These are phyloP conservation scores for Wilhelminamyces savonicus DNA, from an alignment of 805 yeast species.

Conservation along the genomic window DNA sequence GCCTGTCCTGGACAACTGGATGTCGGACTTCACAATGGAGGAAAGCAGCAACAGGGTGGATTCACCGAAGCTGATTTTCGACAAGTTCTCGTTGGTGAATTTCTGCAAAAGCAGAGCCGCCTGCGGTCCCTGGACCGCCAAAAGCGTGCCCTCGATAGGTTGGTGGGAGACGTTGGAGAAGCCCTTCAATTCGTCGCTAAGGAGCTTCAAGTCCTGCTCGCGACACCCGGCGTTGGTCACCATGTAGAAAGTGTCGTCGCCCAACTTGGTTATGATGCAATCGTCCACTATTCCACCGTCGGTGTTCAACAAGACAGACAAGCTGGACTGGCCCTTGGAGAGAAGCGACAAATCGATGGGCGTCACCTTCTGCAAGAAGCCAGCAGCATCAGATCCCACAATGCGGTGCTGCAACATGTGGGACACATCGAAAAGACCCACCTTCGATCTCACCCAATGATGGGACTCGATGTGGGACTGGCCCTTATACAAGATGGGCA, in stretches of 20 bases:
- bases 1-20: constrained; percentile 91
- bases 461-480: constrained; percentile 91
- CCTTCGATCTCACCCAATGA: constrained; percentile 82
- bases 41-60: constrained; percentile 35
- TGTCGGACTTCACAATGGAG: constrained; percentile 34
- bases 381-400: constrained; percentile 59
- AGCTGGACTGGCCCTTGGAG: constrained; percentile 54
- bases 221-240: constrained; percentile 97
- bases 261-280: constrained; percentile 86
- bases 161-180: constrained; percentile 32
- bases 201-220: constrained; percentile 66
- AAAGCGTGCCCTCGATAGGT: constrained; percentile 63
- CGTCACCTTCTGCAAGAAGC: constrained; percentile 72
- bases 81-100: constrained; percentile 53
- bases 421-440: constrained; percentile 93
- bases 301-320: constrained; percentile 69
- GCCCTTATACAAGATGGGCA: constrained; percentile 87
- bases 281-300: constrained; percentile 86
- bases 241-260: constrained; percentile 66
- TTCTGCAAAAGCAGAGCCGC: constrained; percentile 64
- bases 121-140: constrained; percentile 92
- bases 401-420: constrained; percentile 93
- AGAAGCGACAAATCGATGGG: constrained; percentile 74
- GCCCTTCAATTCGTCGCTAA: constrained; percentile 43
- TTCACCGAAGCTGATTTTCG: constrained; percentile 68